A percentile compares a stretch with the other conserved stretches of the same genome.
These are phyloP conservation scores for Ramaria sp. DNA, from an alignment of 768 basidiomycete genomes.

Conservation along the genomic window DNA sequence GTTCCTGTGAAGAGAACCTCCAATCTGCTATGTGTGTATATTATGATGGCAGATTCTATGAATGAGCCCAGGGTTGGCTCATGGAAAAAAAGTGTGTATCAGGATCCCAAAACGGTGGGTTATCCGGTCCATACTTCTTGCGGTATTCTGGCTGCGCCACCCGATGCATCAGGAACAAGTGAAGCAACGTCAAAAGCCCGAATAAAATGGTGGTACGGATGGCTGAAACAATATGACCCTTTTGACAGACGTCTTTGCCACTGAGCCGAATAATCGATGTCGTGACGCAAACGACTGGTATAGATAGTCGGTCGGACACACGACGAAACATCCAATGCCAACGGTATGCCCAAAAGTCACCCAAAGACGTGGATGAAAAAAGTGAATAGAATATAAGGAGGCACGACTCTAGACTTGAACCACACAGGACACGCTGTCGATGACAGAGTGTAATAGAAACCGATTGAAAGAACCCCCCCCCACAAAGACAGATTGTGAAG, in stretches of 20 bases:
- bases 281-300: background rate
- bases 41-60: background rate
- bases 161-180: conserved; percentile 2
- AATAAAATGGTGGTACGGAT: background rate
- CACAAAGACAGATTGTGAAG: background rate
- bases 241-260: background rate
- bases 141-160: background rate
- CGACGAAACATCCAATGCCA: conserved; percentile 6
- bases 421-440: conserved; percentile 1
- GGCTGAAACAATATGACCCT: background rate
- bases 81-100: background rate
- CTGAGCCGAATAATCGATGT: background rate
- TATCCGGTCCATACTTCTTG: background rate
- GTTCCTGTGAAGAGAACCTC: background rate
- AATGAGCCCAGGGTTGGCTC: conserved; percentile 3
- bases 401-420: background rate
- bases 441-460: background rate
- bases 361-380: background rate
- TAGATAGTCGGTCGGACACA: too few species aligned
- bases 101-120: background rate
- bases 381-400: conserved; percentile 5
- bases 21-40: too few species aligned
- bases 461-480: background rate
- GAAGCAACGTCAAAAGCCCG: conserved; percentile 1
- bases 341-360: conserved; percentile 5